phyloP scores from a whole-genome alignment of 345 rosid genomes.

The Clarkia xantiana region DNA sequence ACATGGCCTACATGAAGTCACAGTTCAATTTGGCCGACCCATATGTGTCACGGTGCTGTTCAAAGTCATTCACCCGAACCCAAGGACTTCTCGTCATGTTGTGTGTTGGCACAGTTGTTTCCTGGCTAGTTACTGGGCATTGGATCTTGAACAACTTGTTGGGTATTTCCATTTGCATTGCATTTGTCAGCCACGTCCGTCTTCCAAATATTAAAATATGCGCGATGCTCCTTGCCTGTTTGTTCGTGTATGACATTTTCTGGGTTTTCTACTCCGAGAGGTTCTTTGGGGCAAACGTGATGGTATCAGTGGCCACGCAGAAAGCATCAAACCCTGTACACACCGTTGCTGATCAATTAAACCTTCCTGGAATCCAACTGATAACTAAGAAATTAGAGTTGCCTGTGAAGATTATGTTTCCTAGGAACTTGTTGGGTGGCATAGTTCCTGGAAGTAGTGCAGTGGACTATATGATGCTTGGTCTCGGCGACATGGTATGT shows the following conservation, averaged over 20 bases:
- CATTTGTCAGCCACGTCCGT: constrained; percentile 92
- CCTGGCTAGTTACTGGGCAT: constrained; percentile 92
- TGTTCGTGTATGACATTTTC: constrained; percentile 89
- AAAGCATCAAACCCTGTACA: constrained; percentile 95
- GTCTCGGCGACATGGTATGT: constrained; percentile 97
- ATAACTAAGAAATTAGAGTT: constrained; percentile 91
- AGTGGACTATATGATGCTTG: constrained; percentile 92
- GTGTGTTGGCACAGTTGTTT: constrained; percentile 47
- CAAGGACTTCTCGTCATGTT: constrained; percentile 46
- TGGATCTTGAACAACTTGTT: constrained; percentile 88
- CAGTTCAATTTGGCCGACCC: constrained; percentile 72
- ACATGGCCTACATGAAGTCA: constrained; percentile 39
- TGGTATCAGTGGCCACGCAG: constrained; percentile 97
- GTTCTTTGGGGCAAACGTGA: constrained; percentile 93
- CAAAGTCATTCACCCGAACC: constrained; percentile 57
- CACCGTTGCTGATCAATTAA: constrained; percentile 82
- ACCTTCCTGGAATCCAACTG: constrained; percentile 84
- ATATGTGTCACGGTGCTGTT: constrained; percentile 69
- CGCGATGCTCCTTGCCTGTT: constrained; percentile 68
- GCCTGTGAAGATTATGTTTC: constrained; percentile 86
- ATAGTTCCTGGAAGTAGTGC: constrained; percentile 44
- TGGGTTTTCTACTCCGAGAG: constrained; percentile 99
- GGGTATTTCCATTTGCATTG: constrained; percentile 88
- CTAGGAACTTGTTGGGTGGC: constrained; percentile 68
- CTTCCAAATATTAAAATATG: constrained; percentile 92